Evolutionary conservation across 352 stramenopile genomes (phyloP).

Genomic region (Phytopythium kandeliae): DNA sequence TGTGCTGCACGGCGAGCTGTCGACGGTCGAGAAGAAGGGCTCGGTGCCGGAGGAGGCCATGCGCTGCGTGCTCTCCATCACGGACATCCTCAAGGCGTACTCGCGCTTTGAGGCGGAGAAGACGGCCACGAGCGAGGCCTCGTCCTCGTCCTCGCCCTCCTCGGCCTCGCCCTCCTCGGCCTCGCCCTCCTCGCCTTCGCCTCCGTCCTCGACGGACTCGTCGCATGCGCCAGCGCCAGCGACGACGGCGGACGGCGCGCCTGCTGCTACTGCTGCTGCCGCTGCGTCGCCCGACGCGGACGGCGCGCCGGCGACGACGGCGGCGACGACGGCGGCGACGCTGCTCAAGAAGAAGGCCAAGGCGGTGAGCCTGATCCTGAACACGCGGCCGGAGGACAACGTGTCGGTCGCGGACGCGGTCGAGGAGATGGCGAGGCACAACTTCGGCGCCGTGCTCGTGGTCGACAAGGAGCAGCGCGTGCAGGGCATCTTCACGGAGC

Average conservation of each 20-base stretch:
- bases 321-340: constrained; percentile 51
- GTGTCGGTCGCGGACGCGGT: constrained; percentile 69
- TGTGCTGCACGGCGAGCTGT: constrained; percentile 75
- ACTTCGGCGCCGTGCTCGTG: constrained; percentile 79
- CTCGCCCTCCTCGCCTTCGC: background rate
- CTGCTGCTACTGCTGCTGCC: background rate
- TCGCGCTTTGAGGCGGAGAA: constrained; percentile 61
- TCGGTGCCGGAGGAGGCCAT: constrained; percentile 79
- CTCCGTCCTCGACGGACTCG: background rate
- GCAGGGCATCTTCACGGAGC: constrained; percentile 81
- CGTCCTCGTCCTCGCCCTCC: too few species aligned
- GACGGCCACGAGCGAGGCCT: constrained; percentile 15
- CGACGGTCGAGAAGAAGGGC: constrained; percentile 61
- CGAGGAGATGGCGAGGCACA: constrained; percentile 65
- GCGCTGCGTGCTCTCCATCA: constrained; percentile 82
- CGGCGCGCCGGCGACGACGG: constrained; percentile 33
- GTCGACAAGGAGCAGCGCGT: constrained; percentile 83
- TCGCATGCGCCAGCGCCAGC: background rate
- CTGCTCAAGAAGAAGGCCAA: constrained; percentile 84
- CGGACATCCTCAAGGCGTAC: constrained; percentile 78
- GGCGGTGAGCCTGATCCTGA: constrained; percentile 74
- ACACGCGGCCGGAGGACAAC: constrained; percentile 76
- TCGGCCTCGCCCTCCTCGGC: background rate
- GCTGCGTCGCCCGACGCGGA: background rate
- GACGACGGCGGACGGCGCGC: background rate